Conservation (phyloP, 208 protist genomes). For the Phytomonas francai region DNA sequence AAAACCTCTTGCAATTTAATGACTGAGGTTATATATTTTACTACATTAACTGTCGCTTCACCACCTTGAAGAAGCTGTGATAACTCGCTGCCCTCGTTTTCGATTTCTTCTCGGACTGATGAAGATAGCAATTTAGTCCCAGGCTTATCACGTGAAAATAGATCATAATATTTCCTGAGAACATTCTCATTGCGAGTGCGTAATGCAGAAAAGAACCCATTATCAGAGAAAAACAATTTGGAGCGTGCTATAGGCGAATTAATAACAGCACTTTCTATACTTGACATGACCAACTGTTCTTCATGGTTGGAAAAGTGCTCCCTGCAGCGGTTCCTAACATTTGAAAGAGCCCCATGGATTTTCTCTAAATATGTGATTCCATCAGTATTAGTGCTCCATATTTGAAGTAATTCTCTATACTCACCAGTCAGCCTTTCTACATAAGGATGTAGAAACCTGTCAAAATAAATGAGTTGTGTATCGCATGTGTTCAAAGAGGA, state of each 20-base stretch:
- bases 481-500: constrained; percentile 64
- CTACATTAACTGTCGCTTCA: not conserved
- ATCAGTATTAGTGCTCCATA: not conserved
- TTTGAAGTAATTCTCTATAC: not conserved
- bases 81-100: not conserved
- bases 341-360: not conserved
- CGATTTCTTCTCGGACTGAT: not conserved
- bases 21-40: constrained; percentile 28
- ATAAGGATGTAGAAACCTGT: constrained; percentile 69
- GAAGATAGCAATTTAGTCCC: not conserved
- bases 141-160: not conserved
- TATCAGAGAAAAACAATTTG: constrained; percentile 1
- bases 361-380: not conserved
- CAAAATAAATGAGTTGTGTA: constrained; percentile 50
- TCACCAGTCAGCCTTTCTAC: constrained; percentile 13
- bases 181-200: not conserved
- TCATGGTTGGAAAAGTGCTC: not conserved
- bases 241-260: not conserved
- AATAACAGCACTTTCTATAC: not conserved
- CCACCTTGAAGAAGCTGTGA: constrained; percentile 1
- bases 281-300: not conserved
- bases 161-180: not conserved
- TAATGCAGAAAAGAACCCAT: constrained; percentile 1
- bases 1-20: constrained; percentile 77
- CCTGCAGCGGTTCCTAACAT: not conserved